These are phyloP conservation scores for Leccinum pseudoinsigne DNA, from an alignment of 1,284 basidiomycete species.

Conservation along the genomic window DNA sequence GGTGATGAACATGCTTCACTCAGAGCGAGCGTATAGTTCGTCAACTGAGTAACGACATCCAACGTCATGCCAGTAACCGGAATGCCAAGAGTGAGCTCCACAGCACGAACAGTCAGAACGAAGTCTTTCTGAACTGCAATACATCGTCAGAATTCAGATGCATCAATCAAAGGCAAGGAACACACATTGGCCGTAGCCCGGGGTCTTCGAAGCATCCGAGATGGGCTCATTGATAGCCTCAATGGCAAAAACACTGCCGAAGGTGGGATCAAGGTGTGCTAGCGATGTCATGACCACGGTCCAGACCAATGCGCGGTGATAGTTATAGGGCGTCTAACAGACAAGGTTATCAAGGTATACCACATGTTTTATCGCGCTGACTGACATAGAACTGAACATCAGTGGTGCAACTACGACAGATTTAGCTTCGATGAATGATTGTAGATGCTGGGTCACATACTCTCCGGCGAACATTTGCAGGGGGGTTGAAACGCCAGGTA, in stretches of 20 bases:
- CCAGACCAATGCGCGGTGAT: conserved; percentile 74
- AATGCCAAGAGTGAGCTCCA: conserved; percentile 64
- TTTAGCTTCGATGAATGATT: conserved; percentile 8
- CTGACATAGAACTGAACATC: conserved; percentile 71
- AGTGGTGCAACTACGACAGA: conserved; percentile 52
- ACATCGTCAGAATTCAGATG: conserved; percentile 4
- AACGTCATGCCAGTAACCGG: conserved; percentile 45
- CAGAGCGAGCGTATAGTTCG: conserved; percentile 48
- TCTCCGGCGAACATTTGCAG: conserved; percentile 66
- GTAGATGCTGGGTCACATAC: conserved; percentile 35
- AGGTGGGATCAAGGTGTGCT: conserved; percentile 66
- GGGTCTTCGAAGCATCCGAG: conserved; percentile 63
- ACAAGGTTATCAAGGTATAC: conserved; percentile 5
- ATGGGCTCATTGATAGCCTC: conserved; percentile 78
- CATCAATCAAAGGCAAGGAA: neutral
- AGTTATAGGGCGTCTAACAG: conserved; percentile 63
- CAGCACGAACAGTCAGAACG: conserved; percentile 61
- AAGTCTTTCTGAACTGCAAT: conserved; percentile 67
- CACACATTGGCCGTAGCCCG: conserved; percentile 67
- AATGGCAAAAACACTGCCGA: conserved; percentile 66
- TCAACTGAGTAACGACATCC: conserved; percentile 22
- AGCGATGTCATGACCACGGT: conserved; percentile 74
- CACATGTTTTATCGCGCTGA: neutral
- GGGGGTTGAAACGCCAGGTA: conserved; percentile 66
- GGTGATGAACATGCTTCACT: conserved; percentile 28